Percentiles rank a stretch among this genome's conserved stretches.
These are phyloP conservation scores for Zalaria sp. DNA, from an alignment of 2,329 filamentous ascomycete species.

Conservation along the genomic window DNA sequence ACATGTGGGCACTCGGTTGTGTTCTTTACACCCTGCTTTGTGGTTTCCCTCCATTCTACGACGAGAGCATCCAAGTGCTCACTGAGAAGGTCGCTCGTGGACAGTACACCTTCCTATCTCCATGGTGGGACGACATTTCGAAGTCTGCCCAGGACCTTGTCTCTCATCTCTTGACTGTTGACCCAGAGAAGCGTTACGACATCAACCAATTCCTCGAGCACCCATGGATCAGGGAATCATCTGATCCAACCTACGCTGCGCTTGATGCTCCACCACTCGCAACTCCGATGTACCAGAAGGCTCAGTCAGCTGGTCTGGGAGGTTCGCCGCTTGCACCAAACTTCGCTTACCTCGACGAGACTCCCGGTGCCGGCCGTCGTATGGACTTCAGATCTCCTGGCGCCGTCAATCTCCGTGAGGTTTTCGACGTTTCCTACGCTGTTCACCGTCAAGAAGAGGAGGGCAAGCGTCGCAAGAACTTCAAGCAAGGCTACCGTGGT, in stretches of 20 bases:
- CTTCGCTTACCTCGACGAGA: constrained; percentile 41
- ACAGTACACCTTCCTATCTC: constrained; percentile 93
- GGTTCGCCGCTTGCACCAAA: constrained; percentile 32
- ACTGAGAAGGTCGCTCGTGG: constrained; percentile 96
- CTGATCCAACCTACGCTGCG: constrained; percentile 53
- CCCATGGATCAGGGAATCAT: constrained; percentile 71
- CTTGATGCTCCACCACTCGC: constrained; percentile 58
- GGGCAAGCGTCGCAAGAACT: constrained; percentile 76
- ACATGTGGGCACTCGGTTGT: constrained; percentile 98
- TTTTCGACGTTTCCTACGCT: constrained; percentile 96
- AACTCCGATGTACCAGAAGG: constrained; percentile 45
- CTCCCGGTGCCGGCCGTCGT: constrained; percentile 43
- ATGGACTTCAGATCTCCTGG: constrained; percentile 93
- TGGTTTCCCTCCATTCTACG: constrained; percentile 96
- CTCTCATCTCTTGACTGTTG: constrained; percentile 81
- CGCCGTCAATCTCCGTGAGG: constrained; percentile 86
- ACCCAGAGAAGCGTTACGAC: constrained; percentile 87
- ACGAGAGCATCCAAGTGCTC: constrained; percentile 91
- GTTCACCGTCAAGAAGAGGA: constrained; percentile 96
- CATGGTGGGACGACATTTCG: constrained; percentile 99
- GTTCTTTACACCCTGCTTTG: constrained; percentile 94
- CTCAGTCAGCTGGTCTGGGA: constrained; percentile 22
- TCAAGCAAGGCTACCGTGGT: constrained; percentile 54
- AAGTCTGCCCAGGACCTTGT: constrained; percentile 89
- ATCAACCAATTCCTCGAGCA: constrained; percentile 90